Base-by-base conservation (phyloP, 129 eudicot genomes). In the Flaveria robusta region DNA sequence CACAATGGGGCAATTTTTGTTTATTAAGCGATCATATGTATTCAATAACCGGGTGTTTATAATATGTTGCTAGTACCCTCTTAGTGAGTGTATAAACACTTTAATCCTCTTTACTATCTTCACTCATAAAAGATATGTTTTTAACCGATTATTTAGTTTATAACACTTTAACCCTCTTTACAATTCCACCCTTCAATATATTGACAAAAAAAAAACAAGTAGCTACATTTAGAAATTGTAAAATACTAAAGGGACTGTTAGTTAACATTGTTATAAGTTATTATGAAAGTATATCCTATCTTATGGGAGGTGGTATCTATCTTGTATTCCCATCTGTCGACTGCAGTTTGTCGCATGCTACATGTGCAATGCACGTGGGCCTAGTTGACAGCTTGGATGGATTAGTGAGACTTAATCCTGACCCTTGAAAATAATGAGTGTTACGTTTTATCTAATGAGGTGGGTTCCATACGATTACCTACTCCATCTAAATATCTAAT, bases 401-500 rank as follows among this genome's bases (percentile, higher is more conserved):
- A 66, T 73, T 46, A 42, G 43, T n/a, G 5, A 15, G 74, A 73
- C 14, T 27, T 65, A 67, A 80, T 73, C 83, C n/a, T 42, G 24
- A 60, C 66, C 85, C 46, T 47, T 16, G 82, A 71, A 22, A 13
- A 4, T 23, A 7, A 63, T 79, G 68, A 62, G 77, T 16, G 13
- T 16, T 46, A 69, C 60, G 45, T 68, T 80, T 80, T 71, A 77
- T 78, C 82, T 46, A 80, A 29, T 41, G 16, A 71, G 52, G 82
- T 37, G 83, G 89, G 88, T 23, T 87, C 86, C 43, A 66, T 60
- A 14, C 39, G 64, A 51, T 39, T 22, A 39, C 81, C 86, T 5
- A 72, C 72, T 70, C 45, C 41, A 9, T 15, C n/a, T 10, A 9
- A 10, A 39, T 27, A 37, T 39, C 43, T 34, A 13, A 13, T 52